These are phyloP conservation scores for Apiospora phragmitis DNA, from an alignment of 2,329 filamentous ascomycete genomes.

Conservation along the genomic window DNA sequence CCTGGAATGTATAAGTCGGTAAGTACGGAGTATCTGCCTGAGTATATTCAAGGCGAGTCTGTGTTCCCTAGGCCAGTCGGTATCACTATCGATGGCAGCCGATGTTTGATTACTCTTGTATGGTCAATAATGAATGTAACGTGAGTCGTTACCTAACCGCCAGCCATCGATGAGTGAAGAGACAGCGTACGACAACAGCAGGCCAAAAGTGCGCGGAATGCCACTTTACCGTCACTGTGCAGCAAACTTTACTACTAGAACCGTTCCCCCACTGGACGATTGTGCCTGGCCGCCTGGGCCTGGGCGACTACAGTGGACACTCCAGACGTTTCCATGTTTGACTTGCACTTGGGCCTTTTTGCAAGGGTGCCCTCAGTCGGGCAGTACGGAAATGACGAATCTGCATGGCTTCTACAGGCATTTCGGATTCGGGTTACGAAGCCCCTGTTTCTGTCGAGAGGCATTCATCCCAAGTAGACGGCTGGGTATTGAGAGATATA, in stretches of 20 bases:
- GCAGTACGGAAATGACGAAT: constrained; percentile 4
- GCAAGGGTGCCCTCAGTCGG: background rate
- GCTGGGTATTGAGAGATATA: background rate
- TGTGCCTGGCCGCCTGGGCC: background rate
- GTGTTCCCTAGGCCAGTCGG: background rate
- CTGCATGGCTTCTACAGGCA: background rate
- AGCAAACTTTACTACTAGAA: constrained; percentile 3
- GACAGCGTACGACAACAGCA: background rate
- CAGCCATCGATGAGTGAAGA: background rate
- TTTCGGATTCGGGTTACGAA: constrained; percentile 3
- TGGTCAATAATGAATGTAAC: background rate
- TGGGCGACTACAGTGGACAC: constrained; percentile 1
- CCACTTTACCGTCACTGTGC: constrained; percentile 4
- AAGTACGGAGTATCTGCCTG: background rate
- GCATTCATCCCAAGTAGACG: background rate
- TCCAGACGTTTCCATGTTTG: constrained; percentile 3
- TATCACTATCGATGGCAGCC: background rate
- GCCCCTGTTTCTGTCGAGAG: background rate
- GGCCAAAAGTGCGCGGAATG: background rate
- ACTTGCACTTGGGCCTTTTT: background rate
- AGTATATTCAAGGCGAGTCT: background rate
- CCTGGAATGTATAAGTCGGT: background rate
- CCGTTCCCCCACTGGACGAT: background rate
- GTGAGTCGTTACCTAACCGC: background rate
- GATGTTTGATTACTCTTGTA: background rate